Evolutionary conservation across 2,329 filamentous ascomycete genomes (phyloP), one percentile per base, ranked within the genome.

Genomic region (Endoconidiophora polonica): DNA sequence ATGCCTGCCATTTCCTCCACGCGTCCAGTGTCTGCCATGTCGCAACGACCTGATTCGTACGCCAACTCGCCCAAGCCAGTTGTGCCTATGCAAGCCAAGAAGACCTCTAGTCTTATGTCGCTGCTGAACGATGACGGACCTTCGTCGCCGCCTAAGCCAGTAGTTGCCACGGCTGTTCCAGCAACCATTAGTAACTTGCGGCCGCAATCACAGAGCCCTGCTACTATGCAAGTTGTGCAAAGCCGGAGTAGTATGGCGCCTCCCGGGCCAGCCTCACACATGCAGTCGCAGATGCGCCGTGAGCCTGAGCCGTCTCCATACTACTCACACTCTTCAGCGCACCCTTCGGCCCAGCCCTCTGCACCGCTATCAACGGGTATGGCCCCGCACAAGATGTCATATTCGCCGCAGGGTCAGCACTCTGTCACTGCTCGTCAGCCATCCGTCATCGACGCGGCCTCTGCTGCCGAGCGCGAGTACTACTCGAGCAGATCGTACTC

Each of bases 51-150:
- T 20, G 47, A 53, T 18, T 41, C 43, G 7, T 50, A 49, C 22
- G 47, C 26, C 9, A 39, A 24, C 39, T 49, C 51, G 10, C 51
- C 51, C 1, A 53, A 49, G 51, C 51, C 51, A 6, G 22, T 29
- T 41, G 36, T 18, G 26, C 43, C 51, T 6, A 63, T 65, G 2
- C 65, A 65, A 6, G 62, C 67, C 24, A 61, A 72, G n/a, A 80
- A 79, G 63, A 77, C 71, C 5, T 79, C 76, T 12, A 80, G 66
- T 55, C 69, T 81, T 54, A 77, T 79, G 70, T 74, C 75, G 0
- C 61, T 81, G 54, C 65, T 81, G 2, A 79, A 79, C 56, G 74
- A 79, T 54, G 77, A 79, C 48, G 68, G 71, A 5, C 65, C 64
- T 3, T 63, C 68, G 4, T 64, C 69, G 5, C 68, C 68, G n/a